These are phyloP conservation scores for Macrophomina pseudophaseolina DNA, from an alignment of 2,329 filamentous ascomycete genomes.

Conservation along the genomic window DNA sequence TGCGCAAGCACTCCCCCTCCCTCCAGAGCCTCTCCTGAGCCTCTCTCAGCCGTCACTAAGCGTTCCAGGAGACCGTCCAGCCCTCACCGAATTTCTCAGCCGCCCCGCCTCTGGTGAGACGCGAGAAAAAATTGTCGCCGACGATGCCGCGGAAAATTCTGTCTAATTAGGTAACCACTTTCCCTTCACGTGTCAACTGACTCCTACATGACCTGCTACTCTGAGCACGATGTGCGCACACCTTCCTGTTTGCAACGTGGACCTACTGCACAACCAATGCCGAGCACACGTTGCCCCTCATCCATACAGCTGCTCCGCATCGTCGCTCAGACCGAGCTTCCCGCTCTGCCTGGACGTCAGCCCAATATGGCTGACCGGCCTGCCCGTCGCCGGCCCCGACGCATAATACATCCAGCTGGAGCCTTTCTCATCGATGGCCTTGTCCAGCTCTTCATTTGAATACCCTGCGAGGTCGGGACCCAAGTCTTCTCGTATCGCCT, in stretches of 20 bases:
- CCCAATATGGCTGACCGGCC: constrained; percentile 16
- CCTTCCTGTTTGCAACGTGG: constrained; percentile 1
- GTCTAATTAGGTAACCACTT: constrained; percentile 13
- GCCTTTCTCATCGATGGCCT: constrained; percentile 16
- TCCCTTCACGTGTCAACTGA: constrained; percentile 1
- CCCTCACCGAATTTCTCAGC: constrained; percentile 13
- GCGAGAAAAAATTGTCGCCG: constrained; percentile 10
- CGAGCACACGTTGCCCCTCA: not conserved
- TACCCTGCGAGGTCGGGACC: constrained; percentile 17
- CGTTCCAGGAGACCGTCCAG: not conserved
- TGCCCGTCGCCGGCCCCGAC: not conserved
- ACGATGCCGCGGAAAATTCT: constrained; percentile 5
- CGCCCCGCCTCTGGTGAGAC: constrained; percentile 22
- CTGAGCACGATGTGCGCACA: not conserved
- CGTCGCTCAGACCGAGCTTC: constrained; percentile 12
- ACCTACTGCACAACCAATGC: not conserved
- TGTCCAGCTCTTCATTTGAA: constrained; percentile 18
- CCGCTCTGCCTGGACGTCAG: constrained; percentile 6
- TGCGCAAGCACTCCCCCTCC: constrained; percentile 11
- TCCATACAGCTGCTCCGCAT: constrained; percentile 11
- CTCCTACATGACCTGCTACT: not conserved
- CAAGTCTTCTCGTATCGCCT: constrained; percentile 22
- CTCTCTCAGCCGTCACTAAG: constrained; percentile 19
- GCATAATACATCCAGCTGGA: constrained; percentile 16
- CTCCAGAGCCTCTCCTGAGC: not conserved